Percentiles rank a stretch among this genome's conserved stretches.
phyloP scores from a whole-genome alignment of 108 stramenopile genomes.

The Cafeteria roenbergensis region DNA sequence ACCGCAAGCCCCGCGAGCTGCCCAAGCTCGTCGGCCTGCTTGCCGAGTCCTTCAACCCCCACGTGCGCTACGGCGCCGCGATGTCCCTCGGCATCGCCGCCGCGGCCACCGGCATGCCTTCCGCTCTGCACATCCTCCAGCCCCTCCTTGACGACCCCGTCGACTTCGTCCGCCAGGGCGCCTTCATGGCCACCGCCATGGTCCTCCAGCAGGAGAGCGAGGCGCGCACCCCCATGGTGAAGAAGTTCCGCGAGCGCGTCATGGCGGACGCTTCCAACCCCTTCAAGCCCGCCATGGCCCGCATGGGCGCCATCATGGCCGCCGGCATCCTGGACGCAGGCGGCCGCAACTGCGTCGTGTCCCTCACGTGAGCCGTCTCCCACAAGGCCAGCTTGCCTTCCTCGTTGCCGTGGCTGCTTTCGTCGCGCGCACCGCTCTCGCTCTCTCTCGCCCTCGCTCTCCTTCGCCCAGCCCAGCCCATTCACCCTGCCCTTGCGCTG shows the following conservation, averaged over 20 bases:
- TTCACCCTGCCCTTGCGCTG: too few species aligned
- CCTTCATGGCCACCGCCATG: conserved; percentile 84
- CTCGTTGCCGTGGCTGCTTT: not conserved
- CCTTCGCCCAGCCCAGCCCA: too few species aligned
- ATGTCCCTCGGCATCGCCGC: conserved; percentile 96
- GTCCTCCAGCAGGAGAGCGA: conserved; percentile 82
- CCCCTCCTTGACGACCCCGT: conserved; percentile 96
- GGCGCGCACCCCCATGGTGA: conserved; percentile 37
- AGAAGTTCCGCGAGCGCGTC: conserved; percentile 68
- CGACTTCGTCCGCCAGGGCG: conserved; percentile 95
- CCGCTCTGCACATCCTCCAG: conserved; percentile 82
- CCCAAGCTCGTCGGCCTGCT: conserved; percentile 75
- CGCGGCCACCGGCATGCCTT: conserved; percentile 78
- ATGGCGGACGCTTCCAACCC: conserved; percentile 23
- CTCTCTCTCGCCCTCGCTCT: too few species aligned
- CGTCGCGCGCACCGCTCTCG: not conserved
- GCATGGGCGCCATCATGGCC: conserved; percentile 88
- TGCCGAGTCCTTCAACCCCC: conserved; percentile 95
- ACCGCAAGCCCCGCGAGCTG: conserved; percentile 83
- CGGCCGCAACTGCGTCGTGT: conserved; percentile 77
- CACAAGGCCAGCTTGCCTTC: too few species aligned
- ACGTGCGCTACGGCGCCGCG: conserved; percentile 95
- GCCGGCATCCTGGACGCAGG: conserved; percentile 94
- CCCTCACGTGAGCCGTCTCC: conserved; percentile 41
- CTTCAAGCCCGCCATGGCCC: conserved; percentile 60